These are phyloP conservation scores for Hypoxylon lenormandii DNA, from an alignment of 495 filamentous ascomycete species.

Conservation along the genomic window DNA sequence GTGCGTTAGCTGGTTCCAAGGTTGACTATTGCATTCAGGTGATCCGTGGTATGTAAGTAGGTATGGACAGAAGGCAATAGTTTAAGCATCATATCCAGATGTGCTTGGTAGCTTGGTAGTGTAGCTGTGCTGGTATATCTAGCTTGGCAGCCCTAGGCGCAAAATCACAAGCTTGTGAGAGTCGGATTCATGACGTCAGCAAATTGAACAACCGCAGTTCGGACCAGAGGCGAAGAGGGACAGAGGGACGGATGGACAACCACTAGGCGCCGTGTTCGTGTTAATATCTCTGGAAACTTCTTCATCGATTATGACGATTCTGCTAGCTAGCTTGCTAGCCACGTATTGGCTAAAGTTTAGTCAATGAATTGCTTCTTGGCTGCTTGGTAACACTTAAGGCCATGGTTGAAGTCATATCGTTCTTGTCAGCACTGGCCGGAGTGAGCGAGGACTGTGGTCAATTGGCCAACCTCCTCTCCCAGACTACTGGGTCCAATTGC, in stretches of 20 bases:
- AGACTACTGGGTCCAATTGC: conserved; percentile 45
- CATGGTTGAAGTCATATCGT: conserved; percentile 13
- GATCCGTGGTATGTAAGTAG: background rate
- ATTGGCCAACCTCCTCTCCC: conserved; percentile 34
- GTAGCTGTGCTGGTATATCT: too few relatives aligned
- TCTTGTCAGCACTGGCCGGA: conserved; percentile 4
- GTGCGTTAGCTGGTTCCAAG: background rate
- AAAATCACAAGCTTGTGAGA: conserved; percentile 34
- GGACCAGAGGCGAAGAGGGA: too few relatives aligned
- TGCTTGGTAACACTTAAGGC: conserved; percentile 4
- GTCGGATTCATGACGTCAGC: conserved; percentile 37
- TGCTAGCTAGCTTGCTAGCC: background rate
- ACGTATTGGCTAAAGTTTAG: conserved; percentile 15
- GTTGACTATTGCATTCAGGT: background rate
- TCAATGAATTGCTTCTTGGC: conserved; percentile 9
- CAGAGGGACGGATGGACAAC: conserved; percentile 11
- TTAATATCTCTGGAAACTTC: conserved; percentile 7
- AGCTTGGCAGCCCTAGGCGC: conserved; percentile 1
- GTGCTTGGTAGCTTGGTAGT: conserved; percentile 8
- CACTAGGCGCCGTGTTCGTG: conserved; percentile 8
- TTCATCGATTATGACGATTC: conserved; percentile 3
- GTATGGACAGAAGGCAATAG: conserved; percentile 10
- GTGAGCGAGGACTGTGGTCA: conserved; percentile 25
- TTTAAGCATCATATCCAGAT: conserved; percentile 13
- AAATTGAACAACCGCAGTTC: too few relatives aligned